phyloP scores from a whole-genome alignment of 2,329 filamentous ascomycete genomes.

The Herpotrichia juniperi region DNA sequence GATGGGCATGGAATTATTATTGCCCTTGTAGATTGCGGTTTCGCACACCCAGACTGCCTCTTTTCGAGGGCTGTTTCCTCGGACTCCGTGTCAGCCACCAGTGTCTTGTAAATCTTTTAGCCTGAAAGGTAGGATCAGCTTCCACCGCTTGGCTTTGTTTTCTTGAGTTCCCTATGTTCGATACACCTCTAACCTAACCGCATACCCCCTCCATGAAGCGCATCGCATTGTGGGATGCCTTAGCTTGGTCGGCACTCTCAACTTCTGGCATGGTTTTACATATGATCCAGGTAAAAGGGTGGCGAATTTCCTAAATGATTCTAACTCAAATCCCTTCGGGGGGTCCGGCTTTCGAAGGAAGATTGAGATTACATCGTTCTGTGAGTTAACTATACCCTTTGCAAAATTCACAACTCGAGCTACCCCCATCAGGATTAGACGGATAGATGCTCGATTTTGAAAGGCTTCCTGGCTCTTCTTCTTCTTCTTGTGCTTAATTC shows the following conservation, averaged over 20 bases:
- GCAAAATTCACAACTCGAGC: constrained; percentile 2
- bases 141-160: constrained; percentile 8
- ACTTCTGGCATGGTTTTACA: constrained; percentile 3
- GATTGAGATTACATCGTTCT: constrained; percentile 4
- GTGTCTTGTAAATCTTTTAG: constrained; percentile 18
- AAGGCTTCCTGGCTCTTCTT: neutral
- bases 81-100: neutral
- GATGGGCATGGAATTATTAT: constrained; percentile 12
- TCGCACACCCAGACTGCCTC: neutral
- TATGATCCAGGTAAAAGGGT: constrained; percentile 15
- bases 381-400: constrained; percentile 8
- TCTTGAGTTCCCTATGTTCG: constrained; percentile 10
- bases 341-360: constrained; percentile 11
- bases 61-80: neutral
- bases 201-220: constrained; percentile 8
- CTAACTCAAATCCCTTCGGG: constrained; percentile 6
- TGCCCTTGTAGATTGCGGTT: neutral
- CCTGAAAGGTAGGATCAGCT: constrained; percentile 12
- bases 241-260: constrained; percentile 15
- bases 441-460: constrained; percentile 16
- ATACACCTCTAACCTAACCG: too few species aligned
- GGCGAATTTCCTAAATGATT: constrained; percentile 33
- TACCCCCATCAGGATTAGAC: neutral
- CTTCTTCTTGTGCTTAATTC: neutral
- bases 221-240: constrained; percentile 21